These are phyloP conservation scores for Metschnikowia anglica DNA, from an alignment of 805 yeast genomes.

Conservation along the genomic window DNA sequence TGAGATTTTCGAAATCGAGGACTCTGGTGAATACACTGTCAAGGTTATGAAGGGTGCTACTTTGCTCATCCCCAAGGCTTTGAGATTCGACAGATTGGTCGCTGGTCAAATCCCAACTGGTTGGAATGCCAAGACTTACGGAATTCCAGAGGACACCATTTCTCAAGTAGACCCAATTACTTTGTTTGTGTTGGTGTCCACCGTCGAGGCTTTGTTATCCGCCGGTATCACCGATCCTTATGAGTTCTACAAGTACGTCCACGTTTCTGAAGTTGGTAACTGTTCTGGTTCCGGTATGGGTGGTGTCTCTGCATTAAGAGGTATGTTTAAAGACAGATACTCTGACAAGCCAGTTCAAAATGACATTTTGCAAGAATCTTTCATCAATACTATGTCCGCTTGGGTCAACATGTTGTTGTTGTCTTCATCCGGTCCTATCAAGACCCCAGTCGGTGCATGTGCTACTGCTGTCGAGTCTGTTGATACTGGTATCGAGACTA, in stretches of 20 bases:
- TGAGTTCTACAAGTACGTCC: slow-evolving; percentile 97
- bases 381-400: slow-evolving; percentile 98
- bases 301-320: slow-evolving; percentile 95
- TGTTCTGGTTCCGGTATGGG: slow-evolving; percentile 99
- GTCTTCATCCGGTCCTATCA: slow-evolving; percentile 97
- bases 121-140: slow-evolving; percentile 94
- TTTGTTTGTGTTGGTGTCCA: slow-evolving; percentile 85
- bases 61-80: slow-evolving; percentile 86
- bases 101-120: slow-evolving; percentile 98
- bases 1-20: slow-evolving; percentile 86
- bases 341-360: slow-evolving; percentile 93
- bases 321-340: slow-evolving; percentile 96
- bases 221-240: slow-evolving; percentile 98
- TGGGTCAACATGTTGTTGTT: slow-evolving; percentile 98
- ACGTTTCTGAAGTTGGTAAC: slow-evolving; percentile 97
- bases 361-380: slow-evolving; percentile 96
- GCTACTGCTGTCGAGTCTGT: slow-evolving; percentile 98
- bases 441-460: slow-evolving; percentile 99
- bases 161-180: slow-evolving; percentile 97
- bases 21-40: slow-evolving; percentile 89
- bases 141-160: slow-evolving; percentile 90
- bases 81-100: slow-evolving; percentile 68
- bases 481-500: slow-evolving; percentile 93
- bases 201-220: slow-evolving; percentile 89
- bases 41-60: slow-evolving; percentile 90